A percentile compares a stretch with the other conserved stretches of the same genome.
Conservation (phyloP, 1,139 yeast genomes). For the Blastobotrys petasosporus region DNA sequence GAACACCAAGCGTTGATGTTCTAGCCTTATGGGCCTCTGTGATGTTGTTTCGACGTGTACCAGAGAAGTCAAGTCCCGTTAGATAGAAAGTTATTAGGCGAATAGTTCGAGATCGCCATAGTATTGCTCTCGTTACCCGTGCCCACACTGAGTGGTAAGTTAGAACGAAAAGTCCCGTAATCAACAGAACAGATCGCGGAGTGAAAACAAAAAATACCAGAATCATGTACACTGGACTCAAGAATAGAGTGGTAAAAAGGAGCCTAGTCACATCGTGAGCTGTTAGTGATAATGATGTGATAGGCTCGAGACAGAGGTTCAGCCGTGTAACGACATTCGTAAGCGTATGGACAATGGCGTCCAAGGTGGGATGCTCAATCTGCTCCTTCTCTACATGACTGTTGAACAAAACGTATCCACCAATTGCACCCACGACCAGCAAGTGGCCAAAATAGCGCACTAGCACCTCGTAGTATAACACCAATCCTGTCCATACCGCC, state of each 20-base stretch:
- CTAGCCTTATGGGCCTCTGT: constrained; percentile 23
- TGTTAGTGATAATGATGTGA: constrained; percentile 62
- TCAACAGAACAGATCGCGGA: constrained; percentile 62
- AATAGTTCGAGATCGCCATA: constrained; percentile 76
- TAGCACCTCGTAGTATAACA: constrained; percentile 66
- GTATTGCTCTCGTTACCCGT: constrained; percentile 67
- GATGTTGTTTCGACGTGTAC: constrained; percentile 33
- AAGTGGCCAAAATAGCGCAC: constrained; percentile 79
- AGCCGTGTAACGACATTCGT: constrained; percentile 70
- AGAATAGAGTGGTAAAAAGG: constrained; percentile 72
- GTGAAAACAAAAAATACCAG: constrained; percentile 59
- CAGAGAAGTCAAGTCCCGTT: constrained; percentile 82
- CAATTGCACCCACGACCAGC: constrained; percentile 58
- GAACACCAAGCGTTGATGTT: constrained; percentile 44
- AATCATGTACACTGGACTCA: constrained; percentile 77
- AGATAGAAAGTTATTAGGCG: constrained; percentile 69
- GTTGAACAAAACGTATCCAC: constrained; percentile 52
- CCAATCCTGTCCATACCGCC: constrained; percentile 50
- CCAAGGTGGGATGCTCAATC: constrained; percentile 69
- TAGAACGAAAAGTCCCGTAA: constrained; percentile 56
- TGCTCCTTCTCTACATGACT: constrained; percentile 42
- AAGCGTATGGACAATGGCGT: constrained; percentile 78
- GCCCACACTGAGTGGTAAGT: constrained; percentile 87
- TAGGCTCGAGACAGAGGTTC: constrained; percentile 70
- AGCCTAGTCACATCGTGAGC: constrained; percentile 75